These are phyloP conservation scores for Casuarina cunninghamiana DNA, from an alignment of 306 rosid genomes.

Conservation along the genomic window DNA sequence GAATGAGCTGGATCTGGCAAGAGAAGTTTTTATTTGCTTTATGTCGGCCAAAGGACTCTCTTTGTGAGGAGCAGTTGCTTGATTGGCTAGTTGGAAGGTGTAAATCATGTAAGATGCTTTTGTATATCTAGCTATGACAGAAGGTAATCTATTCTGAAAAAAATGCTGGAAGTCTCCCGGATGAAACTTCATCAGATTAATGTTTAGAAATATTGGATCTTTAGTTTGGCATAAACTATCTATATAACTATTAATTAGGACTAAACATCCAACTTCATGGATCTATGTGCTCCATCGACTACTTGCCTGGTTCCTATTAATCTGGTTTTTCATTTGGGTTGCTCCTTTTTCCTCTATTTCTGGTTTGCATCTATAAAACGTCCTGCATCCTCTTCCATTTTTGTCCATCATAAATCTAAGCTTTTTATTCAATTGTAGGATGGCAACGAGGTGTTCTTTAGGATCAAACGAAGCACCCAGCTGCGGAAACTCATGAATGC, in stretches of 20 bases:
- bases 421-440: slow-evolving; percentile 37
- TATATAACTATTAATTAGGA: too few species aligned
- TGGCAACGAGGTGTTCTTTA: slow-evolving; percentile 56
- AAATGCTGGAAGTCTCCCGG: neutral
- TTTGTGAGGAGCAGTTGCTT: neutral
- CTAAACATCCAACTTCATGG: too few species aligned
- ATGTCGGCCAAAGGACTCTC: neutral
- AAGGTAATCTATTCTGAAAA: neutral
- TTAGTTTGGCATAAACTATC: neutral
- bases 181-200: neutral
- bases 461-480: slow-evolving; percentile 59
- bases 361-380: neutral
- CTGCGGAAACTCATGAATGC: slow-evolving; percentile 62
- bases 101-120: neutral
- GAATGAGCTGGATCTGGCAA: neutral
- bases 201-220: neutral
- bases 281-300: too few species aligned
- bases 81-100: neutral
- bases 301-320: neutral
- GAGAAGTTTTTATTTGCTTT: neutral
- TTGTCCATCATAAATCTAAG: neutral
- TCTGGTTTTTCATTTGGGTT: neutral
- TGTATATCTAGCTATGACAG: neutral
- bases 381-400: neutral
- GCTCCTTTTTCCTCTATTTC: neutral